Evolutionary conservation across 495 filamentous ascomycete species (phyloP), one percentile per base, ranked within the genome.

Genomic region (Cryomyces minteri): DNA sequence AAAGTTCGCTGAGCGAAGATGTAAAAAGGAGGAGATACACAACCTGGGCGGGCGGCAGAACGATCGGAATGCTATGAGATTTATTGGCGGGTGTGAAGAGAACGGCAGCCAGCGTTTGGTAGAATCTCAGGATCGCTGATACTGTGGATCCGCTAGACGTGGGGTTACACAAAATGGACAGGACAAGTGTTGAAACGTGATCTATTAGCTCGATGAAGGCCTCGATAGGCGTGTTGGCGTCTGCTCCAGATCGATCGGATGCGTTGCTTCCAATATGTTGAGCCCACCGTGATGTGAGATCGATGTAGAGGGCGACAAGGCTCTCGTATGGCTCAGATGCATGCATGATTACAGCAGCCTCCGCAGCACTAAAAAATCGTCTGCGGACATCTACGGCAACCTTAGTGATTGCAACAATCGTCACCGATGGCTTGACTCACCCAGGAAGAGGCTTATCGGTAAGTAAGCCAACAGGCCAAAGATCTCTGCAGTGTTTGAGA

Each of bases 1-100:
- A 85, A n/a, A 86, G 67, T 30, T 70, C 69, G 5, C 70, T 67
- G 7, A 74, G 64, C 4, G 73, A 78, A 2, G 73, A 60, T 14
- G 67, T 69, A 52, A 88, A 88, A 45, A 74, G 60, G 32, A 88
- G 64, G 18, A 67, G 70, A 57, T 90, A 90, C 30, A 88, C 69
- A 25, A 83, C 66, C n/a, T 73, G 65, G 1, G 80, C 67, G 0
- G 80, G 68, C 0, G 84, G 87, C 5, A 82, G 69, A 38, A 71
- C 67, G 48, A 90, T 73, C 3, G 72, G 71, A 44, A 82, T 12
- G 12, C 12, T 12, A 12, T 12, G 8, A 9, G 9, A 9, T 1
- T 12, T 3, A 9, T 37, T 12, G 9, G 34, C 9, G 34, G 8
- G 9, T 12, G 34, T 12, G 8, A 12, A 37, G 34, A 9, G 12